These are phyloP conservation scores for Lactifluus subvellereus DNA, from an alignment of 768 basidiomycete species.

Conservation along the genomic window DNA sequence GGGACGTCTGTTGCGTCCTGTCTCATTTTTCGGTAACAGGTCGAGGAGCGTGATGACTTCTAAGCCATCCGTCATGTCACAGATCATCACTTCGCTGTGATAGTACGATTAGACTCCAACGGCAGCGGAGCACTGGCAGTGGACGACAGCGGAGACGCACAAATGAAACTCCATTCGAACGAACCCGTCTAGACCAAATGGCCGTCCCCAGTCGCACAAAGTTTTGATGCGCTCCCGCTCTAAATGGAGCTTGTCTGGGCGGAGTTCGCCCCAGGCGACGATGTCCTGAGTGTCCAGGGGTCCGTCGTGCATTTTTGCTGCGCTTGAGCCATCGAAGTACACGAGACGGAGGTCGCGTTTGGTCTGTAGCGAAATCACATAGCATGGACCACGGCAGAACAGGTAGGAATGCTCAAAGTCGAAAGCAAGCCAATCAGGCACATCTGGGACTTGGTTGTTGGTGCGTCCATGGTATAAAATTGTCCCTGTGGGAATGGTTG, in stretches of 20 bases:
- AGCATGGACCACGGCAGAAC: slow-evolving; percentile 5
- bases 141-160: slow-evolving; percentile 2
- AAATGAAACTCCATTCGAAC: slow-evolving; percentile 26
- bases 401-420: slow-evolving; percentile 20
- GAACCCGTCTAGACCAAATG: slow-evolving; percentile 33
- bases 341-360: slow-evolving; percentile 18
- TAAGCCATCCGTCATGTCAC: slow-evolving; percentile 15
- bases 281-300: slow-evolving; percentile 36
- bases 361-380: slow-evolving; percentile 9
- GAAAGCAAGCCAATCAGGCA: slow-evolving; percentile 22
- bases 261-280: slow-evolving; percentile 29
- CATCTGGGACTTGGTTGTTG: neutral
- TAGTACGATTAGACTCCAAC: neutral
- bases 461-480: slow-evolving; percentile 22
- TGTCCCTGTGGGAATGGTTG: slow-evolving; percentile 19
- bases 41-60: slow-evolving; percentile 18
- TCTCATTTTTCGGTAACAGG: slow-evolving; percentile 1
- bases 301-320: slow-evolving; percentile 28
- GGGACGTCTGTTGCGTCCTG: neutral
- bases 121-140: neutral
- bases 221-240: slow-evolving; percentile 29
- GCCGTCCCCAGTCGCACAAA: slow-evolving; percentile 34
- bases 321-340: slow-evolving; percentile 22
- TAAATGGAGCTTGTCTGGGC: slow-evolving; percentile 20
- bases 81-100: slow-evolving; percentile 20